Conservation (phyloP, 1,139 yeast species). For the Maudiozyma humilis region DNA sequence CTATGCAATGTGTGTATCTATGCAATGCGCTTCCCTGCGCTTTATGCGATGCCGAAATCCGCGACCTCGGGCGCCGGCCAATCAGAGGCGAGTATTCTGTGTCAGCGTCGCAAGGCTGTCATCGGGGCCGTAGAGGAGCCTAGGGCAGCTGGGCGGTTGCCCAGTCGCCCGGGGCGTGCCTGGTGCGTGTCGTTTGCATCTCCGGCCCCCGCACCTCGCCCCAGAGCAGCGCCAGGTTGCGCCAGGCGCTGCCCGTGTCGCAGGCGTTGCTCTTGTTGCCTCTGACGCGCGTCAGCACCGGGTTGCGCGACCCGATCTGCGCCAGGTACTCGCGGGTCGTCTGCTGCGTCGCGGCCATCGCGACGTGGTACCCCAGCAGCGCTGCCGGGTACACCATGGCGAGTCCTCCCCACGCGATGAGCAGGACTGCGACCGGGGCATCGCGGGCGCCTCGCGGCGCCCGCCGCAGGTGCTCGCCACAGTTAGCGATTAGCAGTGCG, state of each 20-base stretch:
- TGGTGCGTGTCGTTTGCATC: slow-evolving; percentile 34
- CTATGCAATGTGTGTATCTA: too few species aligned
- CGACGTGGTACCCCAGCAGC: slow-evolving; percentile 46
- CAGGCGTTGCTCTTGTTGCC: slow-evolving; percentile 37
- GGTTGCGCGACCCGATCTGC: slow-evolving; percentile 29
- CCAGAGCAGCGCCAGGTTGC: slow-evolving; percentile 44
- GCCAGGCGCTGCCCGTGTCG: slow-evolving; percentile 33
- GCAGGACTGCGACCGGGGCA: slow-evolving; percentile 41
- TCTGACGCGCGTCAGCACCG: slow-evolving; percentile 23
- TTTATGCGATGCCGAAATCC: too few species aligned
- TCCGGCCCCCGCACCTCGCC: slow-evolving; percentile 41
- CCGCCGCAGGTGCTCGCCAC: slow-evolving; percentile 23
- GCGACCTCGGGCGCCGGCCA: neutral
- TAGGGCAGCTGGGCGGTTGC: slow-evolving; percentile 32
- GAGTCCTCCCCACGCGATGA: slow-evolving; percentile 41
- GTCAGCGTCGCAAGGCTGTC: neutral
- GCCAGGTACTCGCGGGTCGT: slow-evolving; percentile 64
- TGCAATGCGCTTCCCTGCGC: too few species aligned
- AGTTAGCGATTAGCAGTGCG: slow-evolving; percentile 20
- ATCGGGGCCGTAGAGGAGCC: neutral
- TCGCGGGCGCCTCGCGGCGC: slow-evolving; percentile 15
- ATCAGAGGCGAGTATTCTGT: neutral
- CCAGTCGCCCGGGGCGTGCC: slow-evolving; percentile 38
- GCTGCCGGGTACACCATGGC: slow-evolving; percentile 47
- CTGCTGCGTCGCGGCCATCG: slow-evolving; percentile 48